Percentiles rank a stretch among this genome's conserved stretches.
phyloP scores from a whole-genome alignment of 257 asterid species.

The Fraxinus quadrangulata region DNA sequence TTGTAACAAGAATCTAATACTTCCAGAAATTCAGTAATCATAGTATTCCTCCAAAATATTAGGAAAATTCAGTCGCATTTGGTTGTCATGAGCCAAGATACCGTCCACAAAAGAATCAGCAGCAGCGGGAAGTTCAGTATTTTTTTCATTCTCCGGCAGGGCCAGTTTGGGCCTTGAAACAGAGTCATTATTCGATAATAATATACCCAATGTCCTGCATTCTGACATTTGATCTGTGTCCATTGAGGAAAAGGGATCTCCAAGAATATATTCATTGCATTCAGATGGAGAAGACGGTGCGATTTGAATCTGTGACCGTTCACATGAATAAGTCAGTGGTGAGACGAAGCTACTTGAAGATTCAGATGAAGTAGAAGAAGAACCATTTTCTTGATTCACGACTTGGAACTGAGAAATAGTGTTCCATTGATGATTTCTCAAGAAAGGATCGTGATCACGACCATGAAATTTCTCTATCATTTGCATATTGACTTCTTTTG shows the following conservation, averaged over 20 bases:
- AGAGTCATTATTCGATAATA: constrained; percentile 20
- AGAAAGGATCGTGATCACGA: constrained; percentile 13
- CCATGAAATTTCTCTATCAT: constrained; percentile 23
- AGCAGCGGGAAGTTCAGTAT: constrained; percentile 10
- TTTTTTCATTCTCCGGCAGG: constrained; percentile 13
- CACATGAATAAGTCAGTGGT: constrained; percentile 38
- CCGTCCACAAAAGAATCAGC: constrained; percentile 73
- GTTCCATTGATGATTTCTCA: constrained; percentile 16
- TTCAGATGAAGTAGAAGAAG: constrained; percentile 40
- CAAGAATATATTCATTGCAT: constrained; percentile 45
- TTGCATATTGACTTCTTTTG: constrained; percentile 9
- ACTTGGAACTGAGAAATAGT: constrained; percentile 24
- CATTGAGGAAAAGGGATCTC: constrained; percentile 27
- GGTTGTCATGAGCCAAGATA: constrained; percentile 59
- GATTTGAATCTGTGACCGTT: constrained; percentile 35
- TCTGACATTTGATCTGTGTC: constrained; percentile 27
- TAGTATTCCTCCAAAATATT: constrained; percentile 47
- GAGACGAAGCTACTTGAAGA: constrained; percentile 43
- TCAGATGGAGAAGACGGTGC: constrained; percentile 40
- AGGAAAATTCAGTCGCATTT: constrained; percentile 73
- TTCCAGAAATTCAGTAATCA: constrained; percentile 38
- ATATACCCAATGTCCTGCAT: constrained; percentile 23
- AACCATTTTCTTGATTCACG: constrained; percentile 34
- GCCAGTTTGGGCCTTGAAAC: constrained; percentile 24
- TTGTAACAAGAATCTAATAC: background rate